A percentile compares a stretch with the other conserved stretches of the same genome.
These are phyloP conservation scores for Stromatinia cepivora DNA, from an alignment of 2,329 filamentous ascomycete genomes.

Conservation along the genomic window DNA sequence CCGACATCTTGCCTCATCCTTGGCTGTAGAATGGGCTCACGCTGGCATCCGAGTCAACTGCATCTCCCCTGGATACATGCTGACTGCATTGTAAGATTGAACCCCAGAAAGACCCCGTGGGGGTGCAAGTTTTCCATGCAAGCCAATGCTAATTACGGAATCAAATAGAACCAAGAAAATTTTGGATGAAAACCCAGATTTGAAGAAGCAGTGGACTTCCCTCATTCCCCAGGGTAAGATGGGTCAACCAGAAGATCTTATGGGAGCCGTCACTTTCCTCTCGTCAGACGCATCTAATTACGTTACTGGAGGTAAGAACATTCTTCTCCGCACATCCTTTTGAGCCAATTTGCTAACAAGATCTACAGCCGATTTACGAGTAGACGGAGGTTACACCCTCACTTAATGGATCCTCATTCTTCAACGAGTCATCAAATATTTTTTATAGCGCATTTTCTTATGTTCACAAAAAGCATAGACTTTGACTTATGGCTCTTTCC, in stretches of 20 bases:
- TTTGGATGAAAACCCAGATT: constrained; percentile 85
- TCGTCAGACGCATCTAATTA: constrained; percentile 59
- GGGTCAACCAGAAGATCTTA: constrained; percentile 86
- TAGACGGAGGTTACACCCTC: constrained; percentile 28
- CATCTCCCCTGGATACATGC: constrained; percentile 94
- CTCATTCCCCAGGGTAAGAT: constrained; percentile 92
- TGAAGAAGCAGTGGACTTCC: constrained; percentile 87
- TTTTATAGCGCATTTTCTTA: constrained; percentile 12
- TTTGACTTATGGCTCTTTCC: background rate
- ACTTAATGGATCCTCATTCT: constrained; percentile 22
- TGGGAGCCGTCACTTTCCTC: constrained; percentile 80
- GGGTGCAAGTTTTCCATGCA: constrained; percentile 7
- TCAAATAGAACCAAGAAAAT: constrained; percentile 80
- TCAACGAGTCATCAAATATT: background rate
- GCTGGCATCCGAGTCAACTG: constrained; percentile 90
- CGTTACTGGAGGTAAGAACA: constrained; percentile 50
- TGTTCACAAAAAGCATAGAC: constrained; percentile 1
- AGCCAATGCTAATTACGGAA: constrained; percentile 17
- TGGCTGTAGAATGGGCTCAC: constrained; percentile 92
- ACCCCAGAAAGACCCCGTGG: constrained; percentile 12
- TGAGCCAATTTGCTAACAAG: constrained; percentile 10
- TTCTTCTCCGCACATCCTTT: constrained; percentile 10
- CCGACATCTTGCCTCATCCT: constrained; percentile 78
- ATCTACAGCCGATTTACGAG: constrained; percentile 24
- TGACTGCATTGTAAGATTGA: constrained; percentile 77